Evolutionary conservation across 495 filamentous ascomycete genomes (phyloP).

Genomic region (Aspergillus affinis): DNA sequence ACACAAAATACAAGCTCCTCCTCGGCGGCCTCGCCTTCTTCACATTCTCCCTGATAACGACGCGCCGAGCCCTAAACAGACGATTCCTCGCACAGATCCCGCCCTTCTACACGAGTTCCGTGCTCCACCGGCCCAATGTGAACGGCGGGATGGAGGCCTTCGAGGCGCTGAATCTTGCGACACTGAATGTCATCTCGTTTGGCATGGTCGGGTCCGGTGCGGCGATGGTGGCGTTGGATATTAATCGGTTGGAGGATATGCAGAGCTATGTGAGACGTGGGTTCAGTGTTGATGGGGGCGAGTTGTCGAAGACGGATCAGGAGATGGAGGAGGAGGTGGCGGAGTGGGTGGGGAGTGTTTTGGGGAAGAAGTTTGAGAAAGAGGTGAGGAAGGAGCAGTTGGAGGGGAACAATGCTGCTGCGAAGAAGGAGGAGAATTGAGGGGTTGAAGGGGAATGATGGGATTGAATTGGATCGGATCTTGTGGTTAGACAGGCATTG

Average conservation of each 20-base stretch:
- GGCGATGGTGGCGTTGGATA: constrained; percentile 66
- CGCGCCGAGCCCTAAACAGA: constrained; percentile 62
- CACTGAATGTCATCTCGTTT: constrained; percentile 71
- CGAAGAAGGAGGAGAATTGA: background rate
- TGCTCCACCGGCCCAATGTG: constrained; percentile 39
- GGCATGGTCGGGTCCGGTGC: constrained; percentile 69
- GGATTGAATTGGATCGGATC: background rate
- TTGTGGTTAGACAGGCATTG: background rate
- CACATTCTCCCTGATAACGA: constrained; percentile 63
- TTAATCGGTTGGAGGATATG: constrained; percentile 70
- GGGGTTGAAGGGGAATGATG: background rate
- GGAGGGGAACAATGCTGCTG: constrained; percentile 16
- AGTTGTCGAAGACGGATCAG: constrained; percentile 33
- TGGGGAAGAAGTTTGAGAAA: constrained; percentile 54
- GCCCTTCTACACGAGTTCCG: constrained; percentile 63
- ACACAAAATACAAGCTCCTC: constrained; percentile 54
- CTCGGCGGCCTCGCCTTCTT: constrained; percentile 73
- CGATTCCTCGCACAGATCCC: constrained; percentile 56
- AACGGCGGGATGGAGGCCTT: constrained; percentile 66
- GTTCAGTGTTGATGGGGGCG: constrained; percentile 41
- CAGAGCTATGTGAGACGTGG: constrained; percentile 51
- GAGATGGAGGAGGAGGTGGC: constrained; percentile 68
- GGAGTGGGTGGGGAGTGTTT: constrained; percentile 64
- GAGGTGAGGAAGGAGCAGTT: constrained; percentile 39
- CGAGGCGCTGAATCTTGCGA: constrained; percentile 80